Conservation (phyloP, 2,329 filamentous ascomycete genomes). For the Pseudopithomyces maydicus region DNA sequence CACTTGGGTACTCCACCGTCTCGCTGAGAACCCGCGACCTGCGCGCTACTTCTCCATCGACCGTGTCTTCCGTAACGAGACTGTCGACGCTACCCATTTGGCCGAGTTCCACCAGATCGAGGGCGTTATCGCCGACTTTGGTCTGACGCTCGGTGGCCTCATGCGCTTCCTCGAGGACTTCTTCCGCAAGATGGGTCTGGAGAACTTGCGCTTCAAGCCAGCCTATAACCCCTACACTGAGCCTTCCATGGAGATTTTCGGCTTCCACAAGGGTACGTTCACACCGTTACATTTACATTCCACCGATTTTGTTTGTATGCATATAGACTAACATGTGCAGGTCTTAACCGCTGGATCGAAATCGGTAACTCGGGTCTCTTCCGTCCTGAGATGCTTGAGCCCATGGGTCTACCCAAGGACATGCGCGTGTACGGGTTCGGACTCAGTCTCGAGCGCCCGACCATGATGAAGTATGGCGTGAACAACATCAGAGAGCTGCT, state of each 20-base stretch:
- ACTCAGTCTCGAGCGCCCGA: constrained; percentile 87
- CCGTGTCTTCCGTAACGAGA: constrained; percentile 96
- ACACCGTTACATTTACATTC: no score
- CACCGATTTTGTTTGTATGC: no score
- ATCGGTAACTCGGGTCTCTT: constrained; percentile 99
- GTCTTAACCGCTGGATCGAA: constrained; percentile 70
- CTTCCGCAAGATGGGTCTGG: constrained; percentile 94
- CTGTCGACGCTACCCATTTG: constrained; percentile 93
- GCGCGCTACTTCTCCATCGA: constrained; percentile 99
- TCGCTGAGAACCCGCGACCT: constrained; percentile 80
- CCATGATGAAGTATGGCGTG: constrained; percentile 87
- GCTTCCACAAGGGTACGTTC: constrained; percentile 75
- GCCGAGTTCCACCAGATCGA: constrained; percentile 99
- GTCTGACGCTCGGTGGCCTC: constrained; percentile 80
- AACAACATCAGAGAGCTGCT: constrained; percentile 91
- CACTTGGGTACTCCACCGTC: constrained; percentile 86
- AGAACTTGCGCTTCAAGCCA: constrained; percentile 89
- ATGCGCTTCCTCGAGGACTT: constrained; percentile 84
- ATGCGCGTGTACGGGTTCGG: constrained; percentile 96
- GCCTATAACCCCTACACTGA: constrained; percentile 84
- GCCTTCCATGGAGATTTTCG: constrained; percentile 95
- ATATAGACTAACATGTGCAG: neutral
- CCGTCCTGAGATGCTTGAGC: constrained; percentile 93
- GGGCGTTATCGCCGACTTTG: constrained; percentile 97
- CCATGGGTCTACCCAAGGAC: constrained; percentile 91